Conservation (phyloP, 1,284 basidiomycete genomes). For the Phylloboletellus chloephorus region DNA sequence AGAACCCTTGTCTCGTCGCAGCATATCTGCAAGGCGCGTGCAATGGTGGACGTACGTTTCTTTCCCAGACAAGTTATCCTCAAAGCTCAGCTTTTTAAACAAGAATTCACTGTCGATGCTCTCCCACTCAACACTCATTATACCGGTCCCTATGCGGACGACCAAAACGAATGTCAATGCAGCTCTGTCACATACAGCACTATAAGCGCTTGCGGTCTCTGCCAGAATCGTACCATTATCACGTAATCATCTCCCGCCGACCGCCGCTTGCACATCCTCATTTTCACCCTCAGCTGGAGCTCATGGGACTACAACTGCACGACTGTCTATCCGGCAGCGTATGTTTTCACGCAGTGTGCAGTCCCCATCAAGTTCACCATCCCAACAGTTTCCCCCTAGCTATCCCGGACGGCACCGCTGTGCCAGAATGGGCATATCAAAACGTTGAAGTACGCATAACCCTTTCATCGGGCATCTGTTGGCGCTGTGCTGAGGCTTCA, state of each 20-base stretch:
- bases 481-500: background rate
- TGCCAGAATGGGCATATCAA: slow-evolving; percentile 33
- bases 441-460: slow-evolving; percentile 25
- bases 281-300: slow-evolving; percentile 24
- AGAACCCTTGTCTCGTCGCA: slow-evolving; percentile 33
- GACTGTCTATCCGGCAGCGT: slow-evolving; percentile 17
- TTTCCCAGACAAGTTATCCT: background rate
- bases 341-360: slow-evolving; percentile 2
- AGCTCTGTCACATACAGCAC: slow-evolving; percentile 32
- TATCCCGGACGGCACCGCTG: slow-evolving; percentile 24
- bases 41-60: slow-evolving; percentile 25
- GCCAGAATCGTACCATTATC: slow-evolving; percentile 26
- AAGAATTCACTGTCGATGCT: slow-evolving; percentile 22
- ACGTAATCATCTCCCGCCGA: slow-evolving; percentile 9
- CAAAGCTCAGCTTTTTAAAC: slow-evolving; percentile 4
- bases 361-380: slow-evolving; percentile 5
- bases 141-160: slow-evolving; percentile 17
- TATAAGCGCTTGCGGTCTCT: slow-evolving; percentile 32
- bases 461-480: background rate
- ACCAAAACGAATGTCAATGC: slow-evolving; percentile 28
- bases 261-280: background rate
- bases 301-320: slow-evolving; percentile 27
- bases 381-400: slow-evolving; percentile 17
- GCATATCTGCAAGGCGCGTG: slow-evolving; percentile 33
- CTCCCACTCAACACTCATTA: slow-evolving; percentile 20